Base-by-base conservation (phyloP, 108 stramenopile genomes). In the Stephanodiscus triporus region DNA sequence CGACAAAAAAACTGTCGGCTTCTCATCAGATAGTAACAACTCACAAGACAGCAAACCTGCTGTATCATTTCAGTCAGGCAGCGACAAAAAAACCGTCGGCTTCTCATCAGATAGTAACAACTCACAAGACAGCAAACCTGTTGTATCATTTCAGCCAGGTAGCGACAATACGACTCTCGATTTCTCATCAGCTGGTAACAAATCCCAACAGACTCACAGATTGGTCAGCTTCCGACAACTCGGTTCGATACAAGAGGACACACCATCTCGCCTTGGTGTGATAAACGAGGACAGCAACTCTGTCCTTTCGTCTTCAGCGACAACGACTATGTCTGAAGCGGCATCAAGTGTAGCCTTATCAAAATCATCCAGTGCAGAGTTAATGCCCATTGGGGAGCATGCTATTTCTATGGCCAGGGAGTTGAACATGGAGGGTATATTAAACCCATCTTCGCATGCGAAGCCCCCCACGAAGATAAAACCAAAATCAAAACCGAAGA, bases 401-500 rank as follows among this genome's bases (percentile, higher is more conserved):
- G 69, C 77, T 26, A 63, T 59, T 47, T 65, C 77, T 14, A 77
- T 77, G 77, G 77, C 77, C 13, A 56, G 54, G 50, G 32, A 77
- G 49, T 57, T 73, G 23, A 58, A 60, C 1, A 62, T 42, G 43
- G 72, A 53, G 22, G 61, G 30, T 0, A 22, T 10, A 34, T 29
- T 34, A 54, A 0, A 54, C 53, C 23, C 23, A 26, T 26, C 53
- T 27, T 26, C 53, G 26, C 53, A 23, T 24, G 43, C 43, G 16
- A 45, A 45, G 2, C 14, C 29, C 20, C 13, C n/a, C 24, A 29
- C 40, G 40, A 57, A 37, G 24, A 10, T 40, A 34, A 13, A 8
- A 55, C 17, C 11, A 22, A 30, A 68, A 14, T 49, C 24, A 2
- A 20, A 54, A 27, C 53, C 34, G 30, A 36, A 5, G 0, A 53